Evolutionary conservation across 331 rosid species (phyloP).

Genomic region (Quercus tomentella): DNA sequence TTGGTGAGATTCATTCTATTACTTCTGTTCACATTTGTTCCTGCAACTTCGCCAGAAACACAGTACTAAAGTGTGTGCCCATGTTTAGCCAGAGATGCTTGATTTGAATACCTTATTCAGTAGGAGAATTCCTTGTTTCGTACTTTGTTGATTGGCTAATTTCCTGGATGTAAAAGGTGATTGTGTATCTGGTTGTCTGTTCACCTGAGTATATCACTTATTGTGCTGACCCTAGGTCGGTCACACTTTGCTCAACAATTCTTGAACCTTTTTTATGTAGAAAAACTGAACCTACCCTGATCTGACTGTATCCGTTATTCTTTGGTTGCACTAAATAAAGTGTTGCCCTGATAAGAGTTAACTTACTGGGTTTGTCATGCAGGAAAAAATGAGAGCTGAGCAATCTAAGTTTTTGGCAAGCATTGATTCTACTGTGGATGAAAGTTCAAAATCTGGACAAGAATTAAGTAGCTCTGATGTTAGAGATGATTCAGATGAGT

Average conservation of each 20-base stretch:
- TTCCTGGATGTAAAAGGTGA: slow-evolving; percentile 6
- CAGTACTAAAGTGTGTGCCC: neutral
- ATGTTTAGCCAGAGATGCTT: neutral
- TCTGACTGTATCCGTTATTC: neutral
- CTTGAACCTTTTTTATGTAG: neutral
- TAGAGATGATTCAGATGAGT: slow-evolving; percentile 50
- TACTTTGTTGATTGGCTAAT: slow-evolving; percentile 3
- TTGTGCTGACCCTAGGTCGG: slow-evolving; percentile 1
- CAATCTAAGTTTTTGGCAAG: slow-evolving; percentile 89
- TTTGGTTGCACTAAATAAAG: slow-evolving; percentile 9
- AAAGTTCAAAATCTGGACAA: slow-evolving; percentile 45
- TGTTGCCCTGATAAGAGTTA: slow-evolving; percentile 12
- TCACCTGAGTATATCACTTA: neutral
- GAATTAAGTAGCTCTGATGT: slow-evolving; percentile 35
- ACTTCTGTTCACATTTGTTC: neutral
- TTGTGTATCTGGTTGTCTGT: slow-evolving; percentile 6
- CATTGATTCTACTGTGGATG: slow-evolving; percentile 51
- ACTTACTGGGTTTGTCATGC: slow-evolving; percentile 23
- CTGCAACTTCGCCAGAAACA: neutral
- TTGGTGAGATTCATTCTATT: slow-evolving; percentile 44
- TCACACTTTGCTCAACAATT: slow-evolving; percentile 6
- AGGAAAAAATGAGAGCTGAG: slow-evolving; percentile 93
- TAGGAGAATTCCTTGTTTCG: neutral
- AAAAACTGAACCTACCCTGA: neutral
- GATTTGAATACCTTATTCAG: slow-evolving; percentile 8